A percentile compares a stretch with the other conserved stretches of the same genome.
These are phyloP conservation scores for Sporisorium exsertum DNA, from an alignment of 1,284 basidiomycete species.

Conservation along the genomic window DNA sequence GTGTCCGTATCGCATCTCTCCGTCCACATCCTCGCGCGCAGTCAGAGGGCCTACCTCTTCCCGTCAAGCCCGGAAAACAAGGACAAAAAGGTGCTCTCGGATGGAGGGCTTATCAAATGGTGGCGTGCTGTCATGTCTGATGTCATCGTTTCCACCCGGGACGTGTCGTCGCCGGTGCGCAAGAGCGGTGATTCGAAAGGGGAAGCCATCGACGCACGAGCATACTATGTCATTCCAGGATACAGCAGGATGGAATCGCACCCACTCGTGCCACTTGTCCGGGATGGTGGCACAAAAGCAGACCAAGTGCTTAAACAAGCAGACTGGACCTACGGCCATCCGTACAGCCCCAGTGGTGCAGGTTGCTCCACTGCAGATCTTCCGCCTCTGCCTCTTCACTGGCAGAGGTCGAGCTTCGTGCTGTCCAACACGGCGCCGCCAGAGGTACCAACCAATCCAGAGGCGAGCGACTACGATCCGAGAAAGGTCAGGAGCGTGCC, in stretches of 20 bases:
- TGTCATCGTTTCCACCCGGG: constrained; percentile 28
- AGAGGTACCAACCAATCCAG: constrained; percentile 18
- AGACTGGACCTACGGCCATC: constrained; percentile 64
- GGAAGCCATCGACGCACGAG: constrained; percentile 29
- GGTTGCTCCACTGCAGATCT: constrained; percentile 6
- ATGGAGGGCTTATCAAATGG: constrained; percentile 87
- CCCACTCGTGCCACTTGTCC: constrained; percentile 56
- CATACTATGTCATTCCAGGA: constrained; percentile 66
- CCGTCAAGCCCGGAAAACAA: constrained; percentile 83
- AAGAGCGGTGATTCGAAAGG: background rate
- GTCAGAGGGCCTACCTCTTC: constrained; percentile 92
- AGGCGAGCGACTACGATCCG: constrained; percentile 25
- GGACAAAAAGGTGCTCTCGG: constrained; percentile 80
- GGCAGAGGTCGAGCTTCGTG: constrained; percentile 24
- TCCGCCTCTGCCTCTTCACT: constrained; percentile 60
- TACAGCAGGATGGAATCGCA: constrained; percentile 58
- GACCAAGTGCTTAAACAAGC: constrained; percentile 16
- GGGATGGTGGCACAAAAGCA: constrained; percentile 3
- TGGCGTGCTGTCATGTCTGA: constrained; percentile 76
- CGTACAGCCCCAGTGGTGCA: constrained; percentile 53
- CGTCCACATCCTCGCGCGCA: constrained; percentile 89
- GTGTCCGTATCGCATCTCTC: constrained; percentile 51
- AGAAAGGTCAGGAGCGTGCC: constrained; percentile 44
- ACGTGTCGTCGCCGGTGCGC: constrained; percentile 9
- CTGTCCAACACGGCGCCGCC: background rate